Evolutionary conservation across 2,329 filamentous ascomycete species (phyloP), one percentile per base, ranked within the genome.

Genomic region (Sporothrix curviconia): DNA sequence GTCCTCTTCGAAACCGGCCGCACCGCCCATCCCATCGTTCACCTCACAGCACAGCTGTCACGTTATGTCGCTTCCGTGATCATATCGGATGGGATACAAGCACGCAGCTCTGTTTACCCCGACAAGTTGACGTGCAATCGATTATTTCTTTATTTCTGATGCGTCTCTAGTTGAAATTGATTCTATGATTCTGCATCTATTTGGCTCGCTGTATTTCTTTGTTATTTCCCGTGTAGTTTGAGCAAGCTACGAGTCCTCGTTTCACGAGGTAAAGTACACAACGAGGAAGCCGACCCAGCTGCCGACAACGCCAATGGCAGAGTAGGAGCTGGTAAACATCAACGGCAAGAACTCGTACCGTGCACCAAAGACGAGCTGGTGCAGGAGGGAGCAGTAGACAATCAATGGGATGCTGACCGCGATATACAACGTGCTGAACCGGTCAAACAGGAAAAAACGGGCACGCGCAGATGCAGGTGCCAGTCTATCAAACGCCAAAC

Each of bases 271-370:
- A 66, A 96, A 92, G 73, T 92, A 97, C 52, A 97, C 91, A 32
- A 95, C 89, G 75, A 92, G 83, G 70, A 96, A 96, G 9, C 94
- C 92, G 40, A 96, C 67, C 92, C 92, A 97, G 73, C 94, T 97
- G 3, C 90, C 91, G 17, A 96, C 84, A 0, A 97, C 92, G n/a
- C 94, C 94, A 58, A 97, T 77, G 4, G 94, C 94, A 34, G 88
- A 90, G 71, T 97, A 99, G 12, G 89, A 88, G 76, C 92, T 97
- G 64, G 86, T 96, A 69, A 97, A 94, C 92, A 99, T 97, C 65
- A 97, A 76, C 25, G 94, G 94, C 56, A 99, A 73, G 71, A 97
- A 99, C 72, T 96, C 90, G 66, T 89, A 90, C 62, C 77, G 82
- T 66, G 84, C 81, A 0, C 91, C 91, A 74, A 96, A 96, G 4